These are phyloP conservation scores for Schizothecium vesticola DNA, from an alignment of 495 filamentous ascomycete species.

Conservation along the genomic window DNA sequence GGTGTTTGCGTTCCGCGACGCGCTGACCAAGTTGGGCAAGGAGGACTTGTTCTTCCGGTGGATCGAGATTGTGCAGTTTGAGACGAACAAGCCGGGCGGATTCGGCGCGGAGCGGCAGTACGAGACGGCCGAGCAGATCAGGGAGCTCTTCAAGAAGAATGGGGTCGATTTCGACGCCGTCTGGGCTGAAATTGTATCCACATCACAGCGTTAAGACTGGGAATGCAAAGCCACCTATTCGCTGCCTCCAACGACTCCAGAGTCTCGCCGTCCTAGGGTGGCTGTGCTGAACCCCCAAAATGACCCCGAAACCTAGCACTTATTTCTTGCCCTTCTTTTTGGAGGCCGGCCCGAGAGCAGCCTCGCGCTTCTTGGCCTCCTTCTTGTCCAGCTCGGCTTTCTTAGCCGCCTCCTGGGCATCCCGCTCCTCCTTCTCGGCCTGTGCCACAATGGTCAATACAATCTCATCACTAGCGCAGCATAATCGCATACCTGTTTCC, in stretches of 20 bases:
- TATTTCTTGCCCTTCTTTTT: conserved; percentile 33
- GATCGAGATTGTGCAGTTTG: conserved; percentile 81
- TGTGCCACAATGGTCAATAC: conserved; percentile 12
- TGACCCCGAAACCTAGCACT: conserved; percentile 1
- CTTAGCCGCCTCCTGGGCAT: conserved; percentile 51
- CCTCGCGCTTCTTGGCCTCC: conserved; percentile 64
- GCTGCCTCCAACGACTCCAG: neutral
- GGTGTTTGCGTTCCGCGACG: conserved; percentile 66
- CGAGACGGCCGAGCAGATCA: conserved; percentile 56
- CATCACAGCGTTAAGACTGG: neutral
- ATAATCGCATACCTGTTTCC: conserved; percentile 43
- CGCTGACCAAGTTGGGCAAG: conserved; percentile 64
- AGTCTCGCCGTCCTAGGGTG: neutral
- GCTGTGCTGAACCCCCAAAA: neutral
- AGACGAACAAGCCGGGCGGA: conserved; percentile 65
- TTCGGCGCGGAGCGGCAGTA: conserved; percentile 65
- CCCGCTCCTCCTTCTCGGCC: conserved; percentile 70
- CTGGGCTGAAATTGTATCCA: conserved; percentile 46
- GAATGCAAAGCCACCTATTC: neutral
- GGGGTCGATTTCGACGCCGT: conserved; percentile 74
- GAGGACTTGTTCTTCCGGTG: conserved; percentile 79
- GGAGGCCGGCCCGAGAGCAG: conserved; percentile 30
- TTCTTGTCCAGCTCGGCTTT: conserved; percentile 46
- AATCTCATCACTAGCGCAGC: neutral
- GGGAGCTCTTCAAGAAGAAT: conserved; percentile 60